Conservation (phyloP, 768 basidiomycete species). For the Thelephora aurantiotincta region DNA sequence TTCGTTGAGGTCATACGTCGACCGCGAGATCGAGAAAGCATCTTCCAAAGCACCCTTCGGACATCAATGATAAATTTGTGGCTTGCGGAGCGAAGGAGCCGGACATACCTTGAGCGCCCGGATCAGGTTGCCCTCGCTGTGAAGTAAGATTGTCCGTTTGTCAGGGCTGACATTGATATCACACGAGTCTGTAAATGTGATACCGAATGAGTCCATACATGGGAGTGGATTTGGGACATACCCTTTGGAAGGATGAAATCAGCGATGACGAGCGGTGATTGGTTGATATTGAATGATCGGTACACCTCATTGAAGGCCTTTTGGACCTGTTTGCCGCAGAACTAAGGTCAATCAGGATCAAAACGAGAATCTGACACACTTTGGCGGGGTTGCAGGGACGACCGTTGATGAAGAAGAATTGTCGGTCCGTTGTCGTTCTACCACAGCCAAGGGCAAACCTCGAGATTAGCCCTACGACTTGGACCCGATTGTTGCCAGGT, state of each 20-base stretch:
- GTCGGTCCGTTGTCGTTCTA: slow-evolving; percentile 67
- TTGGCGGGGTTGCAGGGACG: slow-evolving; percentile 73
- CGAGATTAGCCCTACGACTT: slow-evolving; percentile 70
- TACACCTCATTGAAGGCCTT: slow-evolving; percentile 92
- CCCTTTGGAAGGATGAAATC: slow-evolving; percentile 74
- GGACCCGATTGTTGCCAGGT: slow-evolving; percentile 25
- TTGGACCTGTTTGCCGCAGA: slow-evolving; percentile 41
- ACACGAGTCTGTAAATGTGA: slow-evolving; percentile 39
- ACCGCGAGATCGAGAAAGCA: slow-evolving; percentile 53
- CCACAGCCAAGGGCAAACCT: slow-evolving; percentile 68
- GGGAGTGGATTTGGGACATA: slow-evolving; percentile 19
- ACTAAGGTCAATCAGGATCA: background rate
- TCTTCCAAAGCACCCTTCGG: slow-evolving; percentile 50
- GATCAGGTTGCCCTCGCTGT: slow-evolving; percentile 73
- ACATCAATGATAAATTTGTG: background rate
- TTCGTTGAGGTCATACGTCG: slow-evolving; percentile 46
- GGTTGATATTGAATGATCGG: slow-evolving; percentile 60
- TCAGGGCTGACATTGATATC: slow-evolving; percentile 96
- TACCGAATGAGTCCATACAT: background rate
- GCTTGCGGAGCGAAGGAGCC: background rate
- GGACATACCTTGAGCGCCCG: slow-evolving; percentile 55
- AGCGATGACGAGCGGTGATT: slow-evolving; percentile 72
- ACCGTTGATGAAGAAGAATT: slow-evolving; percentile 89
- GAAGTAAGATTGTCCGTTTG: slow-evolving; percentile 88
- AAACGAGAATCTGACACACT: slow-evolving; percentile 23